Evolutionary conservation across 768 basidiomycete species (phyloP).

Genomic region (Termitomyces bulborhizus): DNA sequence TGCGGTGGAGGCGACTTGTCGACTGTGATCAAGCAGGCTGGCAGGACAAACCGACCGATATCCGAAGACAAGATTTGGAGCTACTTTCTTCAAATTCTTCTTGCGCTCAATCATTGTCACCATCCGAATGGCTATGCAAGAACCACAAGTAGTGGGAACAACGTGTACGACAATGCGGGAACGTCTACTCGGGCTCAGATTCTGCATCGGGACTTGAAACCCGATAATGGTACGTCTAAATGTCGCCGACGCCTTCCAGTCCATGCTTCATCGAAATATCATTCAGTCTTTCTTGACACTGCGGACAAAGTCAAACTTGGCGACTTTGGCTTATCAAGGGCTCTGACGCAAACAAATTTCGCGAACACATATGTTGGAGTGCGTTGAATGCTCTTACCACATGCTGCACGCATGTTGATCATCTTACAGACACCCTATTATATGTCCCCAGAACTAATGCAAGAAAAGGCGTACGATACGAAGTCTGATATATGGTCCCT

Average conservation of each 20-base stretch:
- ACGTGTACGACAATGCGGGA: constrained; percentile 30
- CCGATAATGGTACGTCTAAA: constrained; percentile 80
- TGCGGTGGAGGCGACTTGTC: constrained; percentile 97
- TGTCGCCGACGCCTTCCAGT: background rate
- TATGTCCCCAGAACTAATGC: constrained; percentile 98
- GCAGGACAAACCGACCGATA: constrained; percentile 62
- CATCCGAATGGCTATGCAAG: constrained; percentile 62
- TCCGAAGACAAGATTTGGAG: constrained; percentile 94
- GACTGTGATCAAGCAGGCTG: constrained; percentile 73
- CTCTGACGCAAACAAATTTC: constrained; percentile 80
- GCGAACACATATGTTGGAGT: constrained; percentile 98
- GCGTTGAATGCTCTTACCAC: constrained; percentile 22
- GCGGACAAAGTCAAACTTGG: constrained; percentile 88
- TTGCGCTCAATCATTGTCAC: constrained; percentile 91
- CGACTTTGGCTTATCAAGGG: constrained; percentile 95
- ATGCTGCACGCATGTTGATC: background rate
- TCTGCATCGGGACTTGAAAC: constrained; percentile 93
- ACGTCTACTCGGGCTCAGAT: constrained; percentile 64
- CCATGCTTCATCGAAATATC: background rate
- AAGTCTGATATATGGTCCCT: constrained; percentile 99
- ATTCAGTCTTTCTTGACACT: constrained; percentile 76
- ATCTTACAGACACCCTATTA: constrained; percentile 87
- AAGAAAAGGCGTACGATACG: constrained; percentile 94
- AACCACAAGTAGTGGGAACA: constrained; percentile 30
- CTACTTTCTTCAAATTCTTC: constrained; percentile 89